Evolutionary conservation across 768 basidiomycete genomes (phyloP), one percentile per base, ranked within the genome.

Genomic region (Suillus hirtellus): DNA sequence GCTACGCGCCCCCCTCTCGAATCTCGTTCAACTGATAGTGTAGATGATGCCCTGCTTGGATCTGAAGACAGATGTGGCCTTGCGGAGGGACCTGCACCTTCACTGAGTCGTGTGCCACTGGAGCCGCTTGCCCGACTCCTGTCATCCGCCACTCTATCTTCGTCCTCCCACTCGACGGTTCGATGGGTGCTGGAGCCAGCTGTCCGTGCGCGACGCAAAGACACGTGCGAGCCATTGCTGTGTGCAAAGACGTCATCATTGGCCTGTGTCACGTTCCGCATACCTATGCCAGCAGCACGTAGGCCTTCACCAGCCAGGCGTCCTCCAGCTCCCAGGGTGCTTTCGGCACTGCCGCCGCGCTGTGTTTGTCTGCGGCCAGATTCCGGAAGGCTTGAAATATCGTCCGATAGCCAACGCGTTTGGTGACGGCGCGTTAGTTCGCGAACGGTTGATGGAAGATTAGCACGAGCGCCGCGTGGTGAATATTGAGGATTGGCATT

Each of bases 301-400:
- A 93, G 70, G 17, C 86, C 86, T 72, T 92, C 89, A 4, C 88
- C 85, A 10, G 90, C 72, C 15, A 93, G 73, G 63, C 89, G 75
- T 12, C 84, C 81, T 17, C 75, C 77, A 43, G 71, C 81, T 34
- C 76, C 77, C 34, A 89, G 71, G 9, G 86, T 79, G 70, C 84
- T 89, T 75, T 92, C 92, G 3, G 86, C 88, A 70, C 89, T 91
- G 5, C 90, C 90, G 0, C 82, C 83, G 42, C 90, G 78, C 17
- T 82, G 71, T 37, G 80, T 80, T 70, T 90, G 90, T 49, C 82
- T 76, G 34, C 84, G 76, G 35, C 87, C 89, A 35, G 59, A 34
- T 17, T 71, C 70, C 0, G 62, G 71, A 24, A 71, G 71, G 0
- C 72, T 69, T 14, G 70, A 66, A 3, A 81, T 49, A 68, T 87